Conservation (phyloP, 2,329 filamentous ascomycete species). For the Teratosphaeria gauchensis region DNA sequence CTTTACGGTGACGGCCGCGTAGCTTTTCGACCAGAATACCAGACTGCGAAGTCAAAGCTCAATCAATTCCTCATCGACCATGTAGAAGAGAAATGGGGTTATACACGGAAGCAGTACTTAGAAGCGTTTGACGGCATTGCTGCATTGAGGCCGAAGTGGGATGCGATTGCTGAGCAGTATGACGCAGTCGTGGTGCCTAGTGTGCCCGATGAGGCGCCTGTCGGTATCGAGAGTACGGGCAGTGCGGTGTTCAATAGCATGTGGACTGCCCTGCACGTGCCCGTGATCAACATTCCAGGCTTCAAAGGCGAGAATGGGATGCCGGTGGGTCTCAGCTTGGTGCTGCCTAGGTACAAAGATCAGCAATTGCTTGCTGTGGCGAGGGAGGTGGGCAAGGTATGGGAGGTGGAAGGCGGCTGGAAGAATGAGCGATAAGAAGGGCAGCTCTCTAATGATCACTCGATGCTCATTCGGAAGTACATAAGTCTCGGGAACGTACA, state of each 20-base stretch:
- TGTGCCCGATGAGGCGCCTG: slow-evolving; percentile 49
- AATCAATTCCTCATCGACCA: slow-evolving; percentile 37
- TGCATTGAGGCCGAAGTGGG: slow-evolving; percentile 44
- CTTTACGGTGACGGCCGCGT: slow-evolving; percentile 44
- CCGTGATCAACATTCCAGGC: slow-evolving; percentile 55
- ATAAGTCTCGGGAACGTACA: too few species aligned
- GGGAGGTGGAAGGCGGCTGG: slow-evolving; percentile 29
- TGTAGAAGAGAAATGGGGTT: slow-evolving; percentile 40
- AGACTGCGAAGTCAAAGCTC: slow-evolving; percentile 38
- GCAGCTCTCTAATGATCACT: too few species aligned
- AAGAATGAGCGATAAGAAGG: background rate
- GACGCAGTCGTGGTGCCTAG: slow-evolving; percentile 50
- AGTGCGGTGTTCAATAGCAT: slow-evolving; percentile 34
- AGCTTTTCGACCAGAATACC: slow-evolving; percentile 47
- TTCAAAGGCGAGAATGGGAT: slow-evolving; percentile 48
- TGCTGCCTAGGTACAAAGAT: slow-evolving; percentile 39
- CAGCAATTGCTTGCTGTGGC: slow-evolving; percentile 32
- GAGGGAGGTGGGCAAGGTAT: slow-evolving; percentile 33
- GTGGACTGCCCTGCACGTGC: slow-evolving; percentile 43
- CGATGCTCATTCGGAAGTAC: too few species aligned
- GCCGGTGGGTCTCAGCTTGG: slow-evolving; percentile 50
- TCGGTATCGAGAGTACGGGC: slow-evolving; percentile 46
- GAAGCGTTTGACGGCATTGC: slow-evolving; percentile 48
- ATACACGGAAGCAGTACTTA: slow-evolving; percentile 41
- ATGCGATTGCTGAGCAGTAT: slow-evolving; percentile 43